These are phyloP conservation scores for Phaeosphaeria sp. DNA, from an alignment of 2,329 filamentous ascomycete species.

Conservation along the genomic window DNA sequence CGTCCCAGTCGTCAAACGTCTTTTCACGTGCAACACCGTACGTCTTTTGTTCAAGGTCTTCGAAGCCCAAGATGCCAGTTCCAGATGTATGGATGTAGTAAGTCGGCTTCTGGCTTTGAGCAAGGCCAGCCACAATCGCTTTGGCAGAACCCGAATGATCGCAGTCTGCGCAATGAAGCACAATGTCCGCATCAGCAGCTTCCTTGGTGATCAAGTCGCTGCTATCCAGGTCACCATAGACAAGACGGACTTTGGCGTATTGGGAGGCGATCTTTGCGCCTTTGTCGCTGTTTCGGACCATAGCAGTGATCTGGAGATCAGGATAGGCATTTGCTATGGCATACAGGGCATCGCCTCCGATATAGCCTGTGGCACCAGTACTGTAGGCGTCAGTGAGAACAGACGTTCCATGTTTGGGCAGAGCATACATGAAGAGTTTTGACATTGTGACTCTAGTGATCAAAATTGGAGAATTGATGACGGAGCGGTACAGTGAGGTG, in stretches of 20 bases:
- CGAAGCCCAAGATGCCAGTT: constrained; percentile 61
- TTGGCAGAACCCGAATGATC: constrained; percentile 34
- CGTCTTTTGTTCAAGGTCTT: constrained; percentile 53
- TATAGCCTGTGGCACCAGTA: constrained; percentile 43
- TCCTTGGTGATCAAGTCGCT: constrained; percentile 34
- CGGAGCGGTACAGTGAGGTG: not conserved
- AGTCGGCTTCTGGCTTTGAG: constrained; percentile 52
- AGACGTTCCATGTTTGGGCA: too few species aligned
- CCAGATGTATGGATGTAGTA: constrained; percentile 63
- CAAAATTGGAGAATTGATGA: too few species aligned
- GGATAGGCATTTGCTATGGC: constrained; percentile 53
- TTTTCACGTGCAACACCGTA: constrained; percentile 57
- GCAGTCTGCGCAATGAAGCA: constrained; percentile 45
- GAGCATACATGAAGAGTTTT: constrained; percentile 36
- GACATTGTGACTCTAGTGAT: constrained; percentile 27
- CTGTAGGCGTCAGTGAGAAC: constrained; percentile 19
- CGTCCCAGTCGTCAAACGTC: constrained; percentile 65
- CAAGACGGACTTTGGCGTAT: constrained; percentile 58
- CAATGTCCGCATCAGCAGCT: constrained; percentile 37
- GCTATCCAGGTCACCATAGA: constrained; percentile 55
- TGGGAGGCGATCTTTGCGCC: constrained; percentile 53
- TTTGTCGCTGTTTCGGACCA: constrained; percentile 58
- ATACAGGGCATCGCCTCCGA: constrained; percentile 40
- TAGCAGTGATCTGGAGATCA: constrained; percentile 57
- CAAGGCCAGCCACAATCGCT: constrained; percentile 40